phyloP scores from a whole-genome alignment of 352 stramenopile species.

The Nothophytophthora sp. region DNA sequence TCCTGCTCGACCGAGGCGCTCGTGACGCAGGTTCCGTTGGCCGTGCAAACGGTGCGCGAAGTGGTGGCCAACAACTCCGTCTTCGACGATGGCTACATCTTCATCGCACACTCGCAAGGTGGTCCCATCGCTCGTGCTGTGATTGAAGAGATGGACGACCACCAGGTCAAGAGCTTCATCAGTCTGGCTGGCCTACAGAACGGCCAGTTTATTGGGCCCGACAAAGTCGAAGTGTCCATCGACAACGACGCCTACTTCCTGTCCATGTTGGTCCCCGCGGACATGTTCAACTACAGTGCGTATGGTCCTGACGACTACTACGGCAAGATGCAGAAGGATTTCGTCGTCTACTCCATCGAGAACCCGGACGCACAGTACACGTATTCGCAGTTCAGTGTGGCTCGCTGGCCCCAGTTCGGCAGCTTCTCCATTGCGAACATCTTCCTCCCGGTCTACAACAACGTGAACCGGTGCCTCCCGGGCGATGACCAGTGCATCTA shows the following conservation, averaged over 20 bases:
- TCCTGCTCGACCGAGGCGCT: conserved; percentile 27
- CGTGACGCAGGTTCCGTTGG: conserved; percentile 31
- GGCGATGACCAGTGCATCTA: conserved; percentile 17
- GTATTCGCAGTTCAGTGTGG: conserved; percentile 34
- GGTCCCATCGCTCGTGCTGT: conserved; percentile 34
- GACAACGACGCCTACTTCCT: neutral
- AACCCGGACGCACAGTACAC: conserved; percentile 28
- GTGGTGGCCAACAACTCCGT: conserved; percentile 20
- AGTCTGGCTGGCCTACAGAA: conserved; percentile 42
- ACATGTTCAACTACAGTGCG: conserved; percentile 24
- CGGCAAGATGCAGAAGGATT: conserved; percentile 43
- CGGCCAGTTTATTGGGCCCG: conserved; percentile 49
- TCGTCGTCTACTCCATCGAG: conserved; percentile 27
- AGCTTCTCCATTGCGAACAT: conserved; percentile 26
- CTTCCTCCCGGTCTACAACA: conserved; percentile 44
- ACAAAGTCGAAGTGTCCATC: conserved; percentile 22
- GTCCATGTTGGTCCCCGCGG: conserved; percentile 12
- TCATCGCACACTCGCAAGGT: conserved; percentile 45
- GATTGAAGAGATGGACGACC: conserved; percentile 54
- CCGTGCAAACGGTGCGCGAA: conserved; percentile 31
- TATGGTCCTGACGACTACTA: conserved; percentile 18
- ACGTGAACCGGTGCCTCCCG: conserved; percentile 18
- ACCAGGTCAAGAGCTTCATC: conserved; percentile 44
- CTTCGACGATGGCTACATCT: conserved; percentile 45
- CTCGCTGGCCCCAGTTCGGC: conserved; percentile 27